A percentile compares a stretch with the other conserved stretches of the same genome.
phyloP scores from a whole-genome alignment of 371 early-diverging fungal genomes.

The Batkoa obscura region DNA sequence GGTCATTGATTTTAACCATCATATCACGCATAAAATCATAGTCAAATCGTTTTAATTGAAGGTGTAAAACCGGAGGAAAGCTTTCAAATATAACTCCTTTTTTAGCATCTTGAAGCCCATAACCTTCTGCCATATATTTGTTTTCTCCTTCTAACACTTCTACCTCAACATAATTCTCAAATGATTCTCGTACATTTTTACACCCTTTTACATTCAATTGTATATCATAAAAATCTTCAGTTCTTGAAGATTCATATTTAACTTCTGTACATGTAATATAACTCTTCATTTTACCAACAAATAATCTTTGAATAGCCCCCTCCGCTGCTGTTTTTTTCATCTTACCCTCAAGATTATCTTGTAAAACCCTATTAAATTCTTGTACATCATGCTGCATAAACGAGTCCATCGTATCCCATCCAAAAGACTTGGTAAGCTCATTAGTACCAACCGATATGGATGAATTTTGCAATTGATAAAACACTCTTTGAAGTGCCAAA shows the following conservation, averaged over 20 bases:
- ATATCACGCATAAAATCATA: conserved; percentile 85
- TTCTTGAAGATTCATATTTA: conserved; percentile 79
- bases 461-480: conserved; percentile 69
- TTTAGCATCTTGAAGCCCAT: conserved; percentile 90
- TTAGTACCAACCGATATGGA: conserved; percentile 65
- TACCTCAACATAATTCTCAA: conserved; percentile 68
- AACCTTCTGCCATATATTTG: conserved; percentile 89
- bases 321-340: conserved; percentile 89
- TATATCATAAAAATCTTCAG: conserved; percentile 81
- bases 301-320: conserved; percentile 74
- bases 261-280: conserved; percentile 89
- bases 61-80: conserved; percentile 92
- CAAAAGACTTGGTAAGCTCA: conserved; percentile 90
- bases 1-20: conserved; percentile 95
- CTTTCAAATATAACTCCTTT: conserved; percentile 89
- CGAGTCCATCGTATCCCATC: conserved; percentile 87
- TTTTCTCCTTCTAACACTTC: conserved; percentile 96
- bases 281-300: conserved; percentile 90
- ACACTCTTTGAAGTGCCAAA: conserved; percentile 87
- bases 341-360: conserved; percentile 85
- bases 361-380: conserved; percentile 90
- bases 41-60: conserved; percentile 96
- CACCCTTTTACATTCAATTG: conserved; percentile 90
- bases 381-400: conserved; percentile 97
- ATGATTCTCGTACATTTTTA: conserved; percentile 74